phyloP scores from a whole-genome alignment of 495 filamentous ascomycete species.

The Xylaria longipes region DNA sequence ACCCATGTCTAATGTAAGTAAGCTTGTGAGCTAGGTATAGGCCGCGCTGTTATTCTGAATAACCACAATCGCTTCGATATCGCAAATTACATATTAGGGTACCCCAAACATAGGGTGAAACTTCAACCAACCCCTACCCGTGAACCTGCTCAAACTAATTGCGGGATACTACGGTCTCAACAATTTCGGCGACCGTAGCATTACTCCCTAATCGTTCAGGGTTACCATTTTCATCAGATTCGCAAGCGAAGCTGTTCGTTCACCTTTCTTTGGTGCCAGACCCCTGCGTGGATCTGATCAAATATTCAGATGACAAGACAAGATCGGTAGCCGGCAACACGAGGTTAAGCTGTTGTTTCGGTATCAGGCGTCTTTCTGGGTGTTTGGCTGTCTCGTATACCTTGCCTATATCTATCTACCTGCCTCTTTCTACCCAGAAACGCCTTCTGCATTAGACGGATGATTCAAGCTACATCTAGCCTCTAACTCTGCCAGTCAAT shows the following conservation, averaged over 20 bases:
- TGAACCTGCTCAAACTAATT: slow-evolving; percentile 2
- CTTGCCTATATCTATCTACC: slow-evolving; percentile 4
- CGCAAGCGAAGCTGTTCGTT: slow-evolving; percentile 3
- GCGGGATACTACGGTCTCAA: background rate
- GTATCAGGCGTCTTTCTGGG: background rate
- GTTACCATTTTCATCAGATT: background rate
- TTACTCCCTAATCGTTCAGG: background rate
- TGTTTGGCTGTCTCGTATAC: slow-evolving; percentile 4
- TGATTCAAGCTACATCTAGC: background rate
- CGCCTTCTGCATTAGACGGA: background rate
- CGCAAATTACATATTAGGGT: too few species aligned
- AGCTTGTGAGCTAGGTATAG: background rate
- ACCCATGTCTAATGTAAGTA: background rate
- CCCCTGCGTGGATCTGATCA: slow-evolving; percentile 21
- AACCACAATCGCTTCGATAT: background rate
- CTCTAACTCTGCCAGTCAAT: background rate
- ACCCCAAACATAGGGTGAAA: slow-evolving; percentile 21
- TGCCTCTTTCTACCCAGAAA: slow-evolving; percentile 5
- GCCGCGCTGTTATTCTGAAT: background rate
- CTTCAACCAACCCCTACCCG: slow-evolving; percentile 14
- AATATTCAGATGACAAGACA: slow-evolving; percentile 18
- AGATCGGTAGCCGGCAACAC: background rate
- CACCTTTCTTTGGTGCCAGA: background rate
- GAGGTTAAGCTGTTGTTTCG: slow-evolving; percentile 16
- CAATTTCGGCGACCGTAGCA: background rate